These are phyloP conservation scores for Cerioporus squamosus DNA, from an alignment of 1,284 basidiomycete genomes.

Conservation along the genomic window DNA sequence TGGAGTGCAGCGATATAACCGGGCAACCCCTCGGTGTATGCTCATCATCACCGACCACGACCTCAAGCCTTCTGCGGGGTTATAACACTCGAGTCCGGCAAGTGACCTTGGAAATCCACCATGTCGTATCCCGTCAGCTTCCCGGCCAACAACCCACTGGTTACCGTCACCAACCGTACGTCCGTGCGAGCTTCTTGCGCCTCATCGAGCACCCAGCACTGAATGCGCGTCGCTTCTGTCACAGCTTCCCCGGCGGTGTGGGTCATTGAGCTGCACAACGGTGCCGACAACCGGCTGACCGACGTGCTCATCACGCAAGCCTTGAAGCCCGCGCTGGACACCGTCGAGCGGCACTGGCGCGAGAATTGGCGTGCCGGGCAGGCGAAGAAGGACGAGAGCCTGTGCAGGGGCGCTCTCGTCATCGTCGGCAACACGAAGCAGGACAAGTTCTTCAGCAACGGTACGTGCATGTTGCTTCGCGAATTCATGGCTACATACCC, in stretches of 20 bases:
- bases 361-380: constrained; percentile 50
- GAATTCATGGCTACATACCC: background rate
- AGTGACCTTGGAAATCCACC: background rate
- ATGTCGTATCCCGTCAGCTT: constrained; percentile 54
- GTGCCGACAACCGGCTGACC: constrained; percentile 76
- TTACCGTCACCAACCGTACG: constrained; percentile 72
- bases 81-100: no score
- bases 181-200: background rate
- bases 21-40: no score
- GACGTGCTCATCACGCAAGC: constrained; percentile 62
- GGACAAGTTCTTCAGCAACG: constrained; percentile 92
- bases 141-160: constrained; percentile 50
- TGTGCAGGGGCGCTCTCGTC: constrained; percentile 68
- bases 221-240: background rate
- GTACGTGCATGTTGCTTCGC: constrained; percentile 40
- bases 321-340: constrained; percentile 74
- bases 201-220: background rate
- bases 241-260: constrained; percentile 66
- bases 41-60: no score
- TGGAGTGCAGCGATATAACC: no score
- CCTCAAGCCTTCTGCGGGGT: background rate
- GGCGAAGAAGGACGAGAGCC: constrained; percentile 41
- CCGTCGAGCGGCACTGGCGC: constrained; percentile 83
- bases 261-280: constrained; percentile 81
- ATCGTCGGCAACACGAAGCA: constrained; percentile 75